Conservation (phyloP, 2,329 filamentous ascomycete species). For the Sphaerulina vaccinii region DNA sequence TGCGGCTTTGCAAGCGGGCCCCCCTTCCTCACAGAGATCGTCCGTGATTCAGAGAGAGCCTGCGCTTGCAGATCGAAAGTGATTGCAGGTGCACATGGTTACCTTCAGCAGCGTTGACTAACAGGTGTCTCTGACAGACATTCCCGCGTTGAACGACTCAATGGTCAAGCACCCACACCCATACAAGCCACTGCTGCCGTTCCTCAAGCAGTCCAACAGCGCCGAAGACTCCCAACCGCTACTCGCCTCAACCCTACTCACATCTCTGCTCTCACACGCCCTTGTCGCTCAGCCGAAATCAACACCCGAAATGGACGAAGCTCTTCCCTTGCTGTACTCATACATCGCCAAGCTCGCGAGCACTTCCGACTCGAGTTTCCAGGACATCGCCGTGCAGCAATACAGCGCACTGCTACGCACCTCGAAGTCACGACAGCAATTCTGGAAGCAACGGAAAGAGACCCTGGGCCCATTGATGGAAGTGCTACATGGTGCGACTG, state of each 20-base stretch:
- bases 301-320: slow-evolving; percentile 64
- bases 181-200: slow-evolving; percentile 76
- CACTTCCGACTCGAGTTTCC: slow-evolving; percentile 81
- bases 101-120: background rate
- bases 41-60: too few relatives aligned
- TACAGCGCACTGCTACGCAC: slow-evolving; percentile 83
- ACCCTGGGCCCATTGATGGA: slow-evolving; percentile 78
- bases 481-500: slow-evolving; percentile 73
- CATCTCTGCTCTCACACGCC: slow-evolving; percentile 69
- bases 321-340: slow-evolving; percentile 77
- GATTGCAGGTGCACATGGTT: background rate
- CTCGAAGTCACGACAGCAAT: slow-evolving; percentile 70
- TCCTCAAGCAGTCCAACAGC: slow-evolving; percentile 79
- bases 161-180: slow-evolving; percentile 69
- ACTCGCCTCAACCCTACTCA: slow-evolving; percentile 82
- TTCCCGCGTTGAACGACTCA: slow-evolving; percentile 73
- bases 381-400: slow-evolving; percentile 92
- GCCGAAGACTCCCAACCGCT: slow-evolving; percentile 85
- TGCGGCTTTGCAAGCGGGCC: too few relatives aligned
- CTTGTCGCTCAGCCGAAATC: slow-evolving; percentile 61
- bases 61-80: too few relatives aligned
- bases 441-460: slow-evolving; percentile 88
- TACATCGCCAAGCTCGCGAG: slow-evolving; percentile 84
- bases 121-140: slow-evolving; percentile 55
- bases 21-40: too few relatives aligned